These are phyloP conservation scores for Rhynchosporium secalis DNA, from an alignment of 2,329 filamentous ascomycete genomes.

Conservation along the genomic window DNA sequence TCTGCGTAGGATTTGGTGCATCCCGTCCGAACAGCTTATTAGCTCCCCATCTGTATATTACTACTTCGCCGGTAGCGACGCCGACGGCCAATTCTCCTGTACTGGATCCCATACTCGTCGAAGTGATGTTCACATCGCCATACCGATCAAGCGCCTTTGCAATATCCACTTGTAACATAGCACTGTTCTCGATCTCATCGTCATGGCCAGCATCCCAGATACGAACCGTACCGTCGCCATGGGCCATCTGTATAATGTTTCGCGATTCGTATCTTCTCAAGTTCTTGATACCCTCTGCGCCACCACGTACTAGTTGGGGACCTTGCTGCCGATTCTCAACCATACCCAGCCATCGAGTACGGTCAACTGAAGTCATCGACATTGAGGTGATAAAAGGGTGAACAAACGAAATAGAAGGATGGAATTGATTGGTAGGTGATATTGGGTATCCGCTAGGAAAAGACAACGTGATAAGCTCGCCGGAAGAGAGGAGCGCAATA, in stretches of 20 bases:
- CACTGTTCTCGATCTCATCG: constrained; percentile 88
- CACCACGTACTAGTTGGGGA: constrained; percentile 75
- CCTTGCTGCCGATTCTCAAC: constrained; percentile 80
- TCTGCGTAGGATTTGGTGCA: constrained; percentile 50
- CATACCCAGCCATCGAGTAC: constrained; percentile 86
- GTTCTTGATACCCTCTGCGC: constrained; percentile 68
- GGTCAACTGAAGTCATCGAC: constrained; percentile 70
- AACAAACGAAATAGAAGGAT: constrained; percentile 82
- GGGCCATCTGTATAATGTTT: constrained; percentile 81
- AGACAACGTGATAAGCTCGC: constrained; percentile 84
- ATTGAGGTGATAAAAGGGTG: constrained; percentile 83
- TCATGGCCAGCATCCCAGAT: constrained; percentile 91
- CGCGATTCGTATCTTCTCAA: constrained; percentile 78
- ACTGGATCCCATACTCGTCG: constrained; percentile 76
- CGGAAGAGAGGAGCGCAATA: constrained; percentile 76
- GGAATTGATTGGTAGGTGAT: constrained; percentile 87
- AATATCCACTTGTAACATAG: constrained; percentile 81
- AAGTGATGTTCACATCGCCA: constrained; percentile 72
- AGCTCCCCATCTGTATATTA: constrained; percentile 83
- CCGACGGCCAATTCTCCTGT: constrained; percentile 87
- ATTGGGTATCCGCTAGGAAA: constrained; percentile 93
- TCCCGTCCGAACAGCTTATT: constrained; percentile 74
- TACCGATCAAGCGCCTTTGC: constrained; percentile 78
- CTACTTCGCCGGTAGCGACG: constrained; percentile 77
- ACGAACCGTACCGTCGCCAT: constrained; percentile 87